A percentile compares a stretch with the other conserved stretches of the same genome.
phyloP scores from a whole-genome alignment of 176 grass and related monocot species.

The Elymus sibiricus region DNA sequence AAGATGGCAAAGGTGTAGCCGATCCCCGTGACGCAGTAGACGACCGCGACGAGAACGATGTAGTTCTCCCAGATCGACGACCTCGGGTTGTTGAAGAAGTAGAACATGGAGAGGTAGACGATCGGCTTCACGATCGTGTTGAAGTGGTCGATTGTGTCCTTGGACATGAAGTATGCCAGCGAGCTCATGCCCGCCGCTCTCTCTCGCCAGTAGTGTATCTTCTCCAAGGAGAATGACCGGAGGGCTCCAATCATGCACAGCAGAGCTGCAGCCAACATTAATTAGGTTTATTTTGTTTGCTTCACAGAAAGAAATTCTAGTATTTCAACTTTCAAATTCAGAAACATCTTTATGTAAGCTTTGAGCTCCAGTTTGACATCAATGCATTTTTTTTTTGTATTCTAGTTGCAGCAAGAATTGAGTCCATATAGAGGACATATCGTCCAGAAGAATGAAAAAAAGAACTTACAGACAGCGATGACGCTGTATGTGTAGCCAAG shows the following conservation, averaged over 20 bases:
- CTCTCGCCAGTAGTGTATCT: constrained; percentile 84
- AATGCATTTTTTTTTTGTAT: background rate
- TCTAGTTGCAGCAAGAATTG: background rate
- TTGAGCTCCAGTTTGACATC: background rate
- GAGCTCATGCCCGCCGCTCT: constrained; percentile 87
- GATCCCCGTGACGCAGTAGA: constrained; percentile 86
- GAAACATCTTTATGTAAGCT: background rate
- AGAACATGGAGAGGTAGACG: constrained; percentile 93
- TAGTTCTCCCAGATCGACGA: constrained; percentile 85
- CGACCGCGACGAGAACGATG: constrained; percentile 59
- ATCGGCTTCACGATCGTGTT: constrained; percentile 85
- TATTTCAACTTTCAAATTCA: background rate
- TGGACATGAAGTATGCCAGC: constrained; percentile 72
- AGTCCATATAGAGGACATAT: background rate
- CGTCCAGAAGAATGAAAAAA: background rate
- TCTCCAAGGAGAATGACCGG: constrained; percentile 78
- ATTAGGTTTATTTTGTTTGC: background rate
- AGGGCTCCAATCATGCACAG: constrained; percentile 86
- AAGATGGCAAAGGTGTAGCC: constrained; percentile 88
- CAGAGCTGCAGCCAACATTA: constrained; percentile 48
- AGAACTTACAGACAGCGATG: constrained; percentile 84
- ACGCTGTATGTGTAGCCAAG: constrained; percentile 88
- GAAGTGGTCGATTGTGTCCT: constrained; percentile 87
- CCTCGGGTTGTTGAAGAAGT: constrained; percentile 94
- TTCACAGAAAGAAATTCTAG: background rate